phyloP scores from a whole-genome alignment of 805 yeast species.

The Metschnikowia drakensbergensis region DNA sequence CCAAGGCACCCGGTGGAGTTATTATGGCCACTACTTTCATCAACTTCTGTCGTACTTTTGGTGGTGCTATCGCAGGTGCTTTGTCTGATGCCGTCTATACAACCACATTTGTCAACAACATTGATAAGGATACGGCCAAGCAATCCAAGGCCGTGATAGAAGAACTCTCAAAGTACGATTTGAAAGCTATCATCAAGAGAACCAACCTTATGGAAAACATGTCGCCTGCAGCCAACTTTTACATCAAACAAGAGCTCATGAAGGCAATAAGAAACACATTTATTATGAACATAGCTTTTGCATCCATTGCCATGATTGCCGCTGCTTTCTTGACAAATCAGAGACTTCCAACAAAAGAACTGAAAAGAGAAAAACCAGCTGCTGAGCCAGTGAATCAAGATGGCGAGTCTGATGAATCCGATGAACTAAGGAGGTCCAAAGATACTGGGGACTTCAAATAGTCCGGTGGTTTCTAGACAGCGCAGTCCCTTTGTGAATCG shows the following conservation, averaged over 20 bases:
- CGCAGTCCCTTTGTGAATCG: not conserved
- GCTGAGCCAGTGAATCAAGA: conserved; percentile 3
- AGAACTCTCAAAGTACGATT: conserved; percentile 19
- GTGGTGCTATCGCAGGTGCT: conserved; percentile 43
- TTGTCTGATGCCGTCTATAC: conserved; percentile 42
- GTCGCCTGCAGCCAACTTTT: conserved; percentile 18
- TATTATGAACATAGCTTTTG: conserved; percentile 37
- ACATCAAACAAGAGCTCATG: conserved; percentile 31
- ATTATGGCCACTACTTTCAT: conserved; percentile 46
- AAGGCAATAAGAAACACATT: conserved; percentile 37
- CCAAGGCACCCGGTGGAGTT: conserved; percentile 47
- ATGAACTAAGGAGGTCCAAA: not conserved
- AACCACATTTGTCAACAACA: conserved; percentile 18
- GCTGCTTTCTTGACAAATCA: conserved; percentile 39
- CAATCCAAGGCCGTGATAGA: conserved; percentile 16
- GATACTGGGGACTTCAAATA: not conserved
- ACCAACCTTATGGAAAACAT: conserved; percentile 17
- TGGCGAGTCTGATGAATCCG: conserved; percentile 1
- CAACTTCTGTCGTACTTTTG: conserved; percentile 43
- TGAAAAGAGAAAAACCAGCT: not conserved
- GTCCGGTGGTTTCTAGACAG: not conserved
- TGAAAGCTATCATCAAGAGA: conserved; percentile 14
- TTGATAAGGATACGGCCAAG: conserved; percentile 7
- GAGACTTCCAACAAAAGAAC: conserved; percentile 34
- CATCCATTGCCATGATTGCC: conserved; percentile 28